Evolutionary conservation across 805 yeast genomes (phyloP).

Genomic region (Kodamaea jinghongensis): DNA sequence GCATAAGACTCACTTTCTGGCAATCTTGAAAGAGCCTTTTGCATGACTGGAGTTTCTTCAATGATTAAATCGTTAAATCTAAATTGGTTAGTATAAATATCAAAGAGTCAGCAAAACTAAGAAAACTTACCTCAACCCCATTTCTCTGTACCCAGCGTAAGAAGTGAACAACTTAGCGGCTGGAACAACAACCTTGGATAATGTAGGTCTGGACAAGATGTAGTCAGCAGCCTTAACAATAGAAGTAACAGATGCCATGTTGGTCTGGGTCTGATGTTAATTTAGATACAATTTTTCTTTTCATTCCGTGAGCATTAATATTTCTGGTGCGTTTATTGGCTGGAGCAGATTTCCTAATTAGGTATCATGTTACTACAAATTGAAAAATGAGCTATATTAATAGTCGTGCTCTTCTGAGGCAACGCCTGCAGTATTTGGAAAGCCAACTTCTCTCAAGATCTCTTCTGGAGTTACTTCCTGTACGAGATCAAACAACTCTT

Average conservation of each 20-base stretch:
- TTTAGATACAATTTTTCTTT: conserved; percentile 2
- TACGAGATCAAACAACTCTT: conserved; percentile 50
- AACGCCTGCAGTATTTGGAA: conserved; percentile 56
- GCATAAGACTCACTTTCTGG: conserved; percentile 83
- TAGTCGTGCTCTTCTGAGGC: conserved; percentile 66
- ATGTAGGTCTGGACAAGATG: conserved; percentile 75
- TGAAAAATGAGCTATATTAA: conserved; percentile 19
- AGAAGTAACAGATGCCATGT: conserved; percentile 61
- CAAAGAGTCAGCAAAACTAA: background rate
- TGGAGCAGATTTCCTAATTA: conserved; percentile 22
- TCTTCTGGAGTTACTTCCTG: conserved; percentile 45
- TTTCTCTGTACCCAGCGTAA: conserved; percentile 87
- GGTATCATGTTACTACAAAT: conserved; percentile 13
- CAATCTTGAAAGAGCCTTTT: conserved; percentile 84
- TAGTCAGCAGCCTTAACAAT: conserved; percentile 73
- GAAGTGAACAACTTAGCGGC: conserved; percentile 70
- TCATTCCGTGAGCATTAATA: conserved; percentile 8
- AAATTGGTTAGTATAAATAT: conserved; percentile 19
- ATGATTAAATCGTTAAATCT: conserved; percentile 80
- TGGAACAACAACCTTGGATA: conserved; percentile 76
- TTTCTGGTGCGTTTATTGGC: conserved; percentile 27
- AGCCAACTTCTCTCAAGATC: conserved; percentile 66
- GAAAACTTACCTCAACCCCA: conserved; percentile 66
- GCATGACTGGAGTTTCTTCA: conserved; percentile 85
- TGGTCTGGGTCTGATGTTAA: conserved; percentile 8